phyloP scores from a whole-genome alignment of 306 rosid species.

The Pyrus communis region DNA sequence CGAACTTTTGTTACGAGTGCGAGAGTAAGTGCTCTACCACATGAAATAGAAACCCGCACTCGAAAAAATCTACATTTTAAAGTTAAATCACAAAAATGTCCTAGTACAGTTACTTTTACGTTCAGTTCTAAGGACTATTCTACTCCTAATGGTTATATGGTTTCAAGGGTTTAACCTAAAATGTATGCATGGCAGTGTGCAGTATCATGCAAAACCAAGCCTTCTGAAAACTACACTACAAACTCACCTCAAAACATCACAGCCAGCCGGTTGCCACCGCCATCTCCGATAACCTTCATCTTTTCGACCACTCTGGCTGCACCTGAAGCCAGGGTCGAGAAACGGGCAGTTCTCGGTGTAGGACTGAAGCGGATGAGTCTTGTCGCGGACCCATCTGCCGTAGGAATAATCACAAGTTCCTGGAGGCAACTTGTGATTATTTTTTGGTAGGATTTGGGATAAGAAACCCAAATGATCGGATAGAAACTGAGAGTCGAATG shows the following conservation, averaged over 20 bases:
- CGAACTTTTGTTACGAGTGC: neutral
- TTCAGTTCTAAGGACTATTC: neutral
- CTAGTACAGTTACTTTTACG: neutral
- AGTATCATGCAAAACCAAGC: slow-evolving; percentile 4
- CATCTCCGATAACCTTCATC: slow-evolving; percentile 47
- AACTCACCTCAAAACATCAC: slow-evolving; percentile 63
- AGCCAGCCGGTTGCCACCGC: slow-evolving; percentile 74
- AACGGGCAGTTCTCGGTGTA: slow-evolving; percentile 69
- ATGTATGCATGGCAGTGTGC: neutral
- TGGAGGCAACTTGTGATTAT: neutral
- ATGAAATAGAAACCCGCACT: neutral
- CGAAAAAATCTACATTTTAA: neutral
- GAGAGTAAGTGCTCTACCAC: neutral
- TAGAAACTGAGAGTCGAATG: slow-evolving; percentile 28
- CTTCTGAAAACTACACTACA: neutral
- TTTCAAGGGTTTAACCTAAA: neutral
- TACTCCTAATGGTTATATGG: neutral
- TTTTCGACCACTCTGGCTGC: slow-evolving; percentile 52
- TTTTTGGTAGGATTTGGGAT: slow-evolving; percentile 9
- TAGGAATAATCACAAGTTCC: slow-evolving; percentile 49
- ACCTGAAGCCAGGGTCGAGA: slow-evolving; percentile 87
- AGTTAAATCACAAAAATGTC: neutral
- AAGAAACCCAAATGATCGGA: slow-evolving; percentile 28
- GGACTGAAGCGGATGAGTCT: slow-evolving; percentile 11
- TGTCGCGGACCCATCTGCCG: slow-evolving; percentile 66